Percentiles rank a stretch among this genome's conserved stretches.
phyloP scores from a whole-genome alignment of 2,329 filamentous ascomycete species.

The Cladosporium cucumerinum region DNA sequence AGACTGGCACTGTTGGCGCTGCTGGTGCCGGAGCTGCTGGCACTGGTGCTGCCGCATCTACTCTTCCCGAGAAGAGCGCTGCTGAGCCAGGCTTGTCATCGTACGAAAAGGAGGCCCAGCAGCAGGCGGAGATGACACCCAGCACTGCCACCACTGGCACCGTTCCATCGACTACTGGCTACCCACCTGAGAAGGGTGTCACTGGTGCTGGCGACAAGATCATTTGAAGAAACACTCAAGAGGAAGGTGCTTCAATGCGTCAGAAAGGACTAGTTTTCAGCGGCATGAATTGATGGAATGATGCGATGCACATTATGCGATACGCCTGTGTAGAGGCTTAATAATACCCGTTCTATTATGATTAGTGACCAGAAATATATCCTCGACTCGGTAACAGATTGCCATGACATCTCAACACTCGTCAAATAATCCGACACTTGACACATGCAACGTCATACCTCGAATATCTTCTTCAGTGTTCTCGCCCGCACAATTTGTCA shows the following conservation, averaged over 20 bases:
- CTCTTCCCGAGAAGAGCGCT: slow-evolving; percentile 1
- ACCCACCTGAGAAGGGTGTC: slow-evolving; percentile 2
- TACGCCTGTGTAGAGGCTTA: neutral
- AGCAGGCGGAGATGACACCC: neutral
- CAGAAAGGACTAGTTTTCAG: neutral
- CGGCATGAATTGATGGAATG: neutral
- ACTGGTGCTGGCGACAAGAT: slow-evolving; percentile 1
- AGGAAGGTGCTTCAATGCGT: neutral
- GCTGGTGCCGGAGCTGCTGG: neutral
- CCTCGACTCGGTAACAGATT: too few relatives aligned
- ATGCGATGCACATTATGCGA: neutral
- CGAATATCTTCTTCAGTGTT: neutral
- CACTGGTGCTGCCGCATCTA: neutral
- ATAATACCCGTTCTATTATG: neutral
- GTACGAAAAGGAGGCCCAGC: neutral
- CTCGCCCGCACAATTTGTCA: neutral
- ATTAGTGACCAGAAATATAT: too few relatives aligned
- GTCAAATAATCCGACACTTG: too few relatives aligned
- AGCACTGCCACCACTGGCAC: neutral
- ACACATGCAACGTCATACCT: too few relatives aligned
- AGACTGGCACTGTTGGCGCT: slow-evolving; percentile 14
- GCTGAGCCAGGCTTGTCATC: slow-evolving; percentile 6
- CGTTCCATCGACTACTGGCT: neutral
- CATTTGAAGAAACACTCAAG: neutral
- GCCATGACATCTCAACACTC: too few relatives aligned